These are phyloP conservation scores for Claviceps pazoutovae DNA, from an alignment of 2,329 filamentous ascomycete species.

Conservation along the genomic window DNA sequence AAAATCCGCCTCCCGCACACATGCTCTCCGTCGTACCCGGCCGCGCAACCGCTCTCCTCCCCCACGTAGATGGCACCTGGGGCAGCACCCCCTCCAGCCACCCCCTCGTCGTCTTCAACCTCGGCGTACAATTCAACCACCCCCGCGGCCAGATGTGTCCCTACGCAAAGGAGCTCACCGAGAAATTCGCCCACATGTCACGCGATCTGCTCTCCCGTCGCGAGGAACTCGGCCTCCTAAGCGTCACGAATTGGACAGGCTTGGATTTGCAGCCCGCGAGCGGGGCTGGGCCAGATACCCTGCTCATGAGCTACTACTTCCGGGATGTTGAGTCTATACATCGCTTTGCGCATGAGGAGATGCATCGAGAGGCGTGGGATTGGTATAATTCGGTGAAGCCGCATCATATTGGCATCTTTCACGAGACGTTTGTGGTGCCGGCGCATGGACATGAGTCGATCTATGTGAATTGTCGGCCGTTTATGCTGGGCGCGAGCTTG, in stretches of 20 bases:
- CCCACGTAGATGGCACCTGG: slow-evolving; percentile 14
- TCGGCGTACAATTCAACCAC: slow-evolving; percentile 31
- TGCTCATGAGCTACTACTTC: slow-evolving; percentile 37
- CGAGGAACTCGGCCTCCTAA: slow-evolving; percentile 33
- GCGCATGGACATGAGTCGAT: slow-evolving; percentile 35
- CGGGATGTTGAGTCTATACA: slow-evolving; percentile 32
- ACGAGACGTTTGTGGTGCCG: slow-evolving; percentile 37
- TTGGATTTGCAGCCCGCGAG: slow-evolving; percentile 10
- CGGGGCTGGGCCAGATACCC: slow-evolving; percentile 24
- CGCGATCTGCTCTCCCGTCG: slow-evolving; percentile 19
- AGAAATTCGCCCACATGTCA: slow-evolving; percentile 26
- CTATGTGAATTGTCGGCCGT: slow-evolving; percentile 30
- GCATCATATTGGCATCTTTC: slow-evolving; percentile 34
- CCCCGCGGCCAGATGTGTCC: slow-evolving; percentile 36
- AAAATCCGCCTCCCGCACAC: slow-evolving; percentile 6
- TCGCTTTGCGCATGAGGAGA: slow-evolving; percentile 33
- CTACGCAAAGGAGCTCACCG: slow-evolving; percentile 24
- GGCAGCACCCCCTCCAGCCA: slow-evolving; percentile 14
- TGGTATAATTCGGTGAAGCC: slow-evolving; percentile 29
- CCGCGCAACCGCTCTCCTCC: slow-evolving; percentile 21
- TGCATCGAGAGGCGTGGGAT: slow-evolving; percentile 35
- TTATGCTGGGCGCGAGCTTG: slow-evolving; percentile 19
- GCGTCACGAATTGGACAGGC: slow-evolving; percentile 26
- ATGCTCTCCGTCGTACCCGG: slow-evolving; percentile 17
- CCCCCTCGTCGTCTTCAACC: slow-evolving; percentile 26